Evolutionary conservation across 148 eudicot species (phyloP).

Genomic region (Amaranthus cruentus): DNA sequence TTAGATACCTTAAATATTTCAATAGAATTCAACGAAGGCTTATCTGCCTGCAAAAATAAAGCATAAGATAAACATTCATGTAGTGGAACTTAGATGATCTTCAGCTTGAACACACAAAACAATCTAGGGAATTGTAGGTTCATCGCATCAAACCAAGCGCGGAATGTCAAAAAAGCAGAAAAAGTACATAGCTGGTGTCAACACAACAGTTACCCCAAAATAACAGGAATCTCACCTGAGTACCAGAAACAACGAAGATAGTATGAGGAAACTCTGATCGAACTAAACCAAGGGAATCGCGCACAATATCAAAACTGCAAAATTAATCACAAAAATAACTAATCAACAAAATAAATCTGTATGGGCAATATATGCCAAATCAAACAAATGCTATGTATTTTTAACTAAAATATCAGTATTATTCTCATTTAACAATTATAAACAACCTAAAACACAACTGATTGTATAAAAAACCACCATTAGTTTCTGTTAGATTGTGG

Average conservation of each 20-base stretch:
- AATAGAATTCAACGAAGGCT: constrained; percentile 59
- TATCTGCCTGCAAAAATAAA: constrained; percentile 58
- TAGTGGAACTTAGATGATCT: background rate
- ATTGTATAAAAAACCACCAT: no score
- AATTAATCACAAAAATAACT: background rate
- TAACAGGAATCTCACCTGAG: constrained; percentile 56
- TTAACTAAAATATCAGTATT: no score
- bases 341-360: background rate
- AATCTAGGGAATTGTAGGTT: background rate
- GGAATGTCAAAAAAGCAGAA: background rate
- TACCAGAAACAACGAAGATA: constrained; percentile 67
- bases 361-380: no score
- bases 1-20: constrained; percentile 79
- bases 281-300: constrained; percentile 75
- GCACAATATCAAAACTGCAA: constrained; percentile 82
- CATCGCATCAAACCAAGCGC: background rate
- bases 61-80: background rate
- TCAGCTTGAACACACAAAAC: background rate
- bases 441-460: no score
- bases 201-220: background rate
- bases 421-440: no score
- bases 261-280: constrained; percentile 94
- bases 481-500: no score
- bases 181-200: background rate
- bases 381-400: no score